phyloP scores from a whole-genome alignment of 768 basidiomycete genomes.

The Suillus tomentosus region DNA sequence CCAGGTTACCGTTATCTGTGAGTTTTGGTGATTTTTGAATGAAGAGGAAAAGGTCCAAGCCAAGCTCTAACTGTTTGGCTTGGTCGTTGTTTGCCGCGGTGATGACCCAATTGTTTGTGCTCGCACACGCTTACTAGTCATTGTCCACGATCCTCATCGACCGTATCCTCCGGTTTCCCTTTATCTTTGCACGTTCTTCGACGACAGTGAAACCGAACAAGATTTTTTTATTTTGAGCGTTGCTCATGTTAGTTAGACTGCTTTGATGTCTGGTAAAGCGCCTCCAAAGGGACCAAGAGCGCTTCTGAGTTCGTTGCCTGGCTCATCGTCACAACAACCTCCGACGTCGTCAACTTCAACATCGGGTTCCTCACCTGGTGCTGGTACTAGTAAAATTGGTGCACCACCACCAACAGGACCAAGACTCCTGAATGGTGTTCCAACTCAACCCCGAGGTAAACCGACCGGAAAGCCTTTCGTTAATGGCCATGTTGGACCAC shows the following conservation, averaged over 20 bases:
- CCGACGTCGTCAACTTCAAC: slow-evolving; percentile 37
- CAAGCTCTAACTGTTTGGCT: neutral
- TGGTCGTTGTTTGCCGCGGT: slow-evolving; percentile 9
- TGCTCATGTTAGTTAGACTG: slow-evolving; percentile 18
- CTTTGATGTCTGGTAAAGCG: slow-evolving; percentile 72
- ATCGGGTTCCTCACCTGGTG: slow-evolving; percentile 31
- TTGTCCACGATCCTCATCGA: slow-evolving; percentile 15
- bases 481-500: slow-evolving; percentile 42
- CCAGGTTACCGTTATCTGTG: neutral
- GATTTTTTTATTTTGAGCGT: slow-evolving; percentile 7
- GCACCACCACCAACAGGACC: slow-evolving; percentile 67
- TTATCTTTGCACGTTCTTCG: slow-evolving; percentile 13
- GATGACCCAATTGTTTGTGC: slow-evolving; percentile 14
- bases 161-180: slow-evolving; percentile 15
- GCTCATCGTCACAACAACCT: slow-evolving; percentile 28
- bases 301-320: slow-evolving; percentile 49
- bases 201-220: slow-evolving; percentile 12
- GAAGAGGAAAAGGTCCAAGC: neutral
- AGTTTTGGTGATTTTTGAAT: neutral
- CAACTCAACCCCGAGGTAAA: slow-evolving; percentile 29
- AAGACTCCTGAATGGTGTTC: slow-evolving; percentile 48
- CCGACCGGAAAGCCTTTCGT: slow-evolving; percentile 41
- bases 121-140: slow-evolving; percentile 5
- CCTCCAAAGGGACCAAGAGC: slow-evolving; percentile 77
- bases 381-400: slow-evolving; percentile 45